Conservation (phyloP, 495 filamentous ascomycete species). For the Daldinia decipiens region DNA sequence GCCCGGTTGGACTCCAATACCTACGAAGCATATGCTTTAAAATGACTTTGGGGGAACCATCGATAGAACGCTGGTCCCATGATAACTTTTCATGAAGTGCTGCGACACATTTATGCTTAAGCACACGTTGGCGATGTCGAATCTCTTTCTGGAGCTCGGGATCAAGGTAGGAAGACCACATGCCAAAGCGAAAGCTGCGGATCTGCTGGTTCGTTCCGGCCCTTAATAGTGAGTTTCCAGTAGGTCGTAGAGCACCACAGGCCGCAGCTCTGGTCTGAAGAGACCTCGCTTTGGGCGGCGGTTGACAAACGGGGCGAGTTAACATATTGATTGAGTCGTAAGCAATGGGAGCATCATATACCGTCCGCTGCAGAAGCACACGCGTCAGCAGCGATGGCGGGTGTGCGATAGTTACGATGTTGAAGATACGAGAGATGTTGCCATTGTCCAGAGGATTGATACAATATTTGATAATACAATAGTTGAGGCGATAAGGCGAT, state of each 20-base stretch:
- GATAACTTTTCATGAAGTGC: constrained; percentile 48
- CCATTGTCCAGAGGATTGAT: constrained; percentile 16
- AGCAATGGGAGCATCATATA: constrained; percentile 31
- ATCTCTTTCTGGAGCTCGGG: constrained; percentile 51
- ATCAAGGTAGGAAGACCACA: constrained; percentile 56
- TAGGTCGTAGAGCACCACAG: constrained; percentile 32
- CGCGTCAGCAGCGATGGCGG: constrained; percentile 16
- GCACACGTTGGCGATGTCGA: constrained; percentile 50
- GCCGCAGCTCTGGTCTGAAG: constrained; percentile 37
- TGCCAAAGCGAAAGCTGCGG: constrained; percentile 58
- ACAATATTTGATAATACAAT: not conserved
- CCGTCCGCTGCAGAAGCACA: not conserved
- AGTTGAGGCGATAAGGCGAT: constrained; percentile 4
- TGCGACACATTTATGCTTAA: constrained; percentile 57
- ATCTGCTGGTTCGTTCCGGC: constrained; percentile 49
- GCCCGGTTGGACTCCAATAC: constrained; percentile 47
- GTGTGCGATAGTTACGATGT: not conserved
- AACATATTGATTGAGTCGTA: constrained; percentile 49
- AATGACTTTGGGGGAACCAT: constrained; percentile 43
- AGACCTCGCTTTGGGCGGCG: constrained; percentile 48
- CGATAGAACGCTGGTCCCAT: constrained; percentile 51
- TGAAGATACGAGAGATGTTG: constrained; percentile 14
- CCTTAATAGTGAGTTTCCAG: constrained; percentile 26
- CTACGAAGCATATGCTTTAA: constrained; percentile 51
- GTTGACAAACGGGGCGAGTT: constrained; percentile 43